Base-by-base conservation (phyloP, 1,284 basidiomycete genomes). In the Peniophora sp. region DNA sequence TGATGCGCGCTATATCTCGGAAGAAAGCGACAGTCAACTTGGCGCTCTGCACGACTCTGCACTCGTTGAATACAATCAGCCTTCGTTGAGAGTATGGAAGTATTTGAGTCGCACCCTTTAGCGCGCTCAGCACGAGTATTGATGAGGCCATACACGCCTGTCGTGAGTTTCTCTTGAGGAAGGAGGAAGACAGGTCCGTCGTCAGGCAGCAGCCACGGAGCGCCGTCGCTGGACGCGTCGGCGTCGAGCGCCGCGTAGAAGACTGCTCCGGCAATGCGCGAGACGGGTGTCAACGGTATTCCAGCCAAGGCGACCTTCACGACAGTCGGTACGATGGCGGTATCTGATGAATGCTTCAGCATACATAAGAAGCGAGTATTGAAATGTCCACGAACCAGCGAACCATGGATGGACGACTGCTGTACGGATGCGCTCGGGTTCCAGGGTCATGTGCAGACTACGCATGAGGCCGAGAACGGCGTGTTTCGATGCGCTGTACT, bases 381-480 rank as follows among this genome's bases (percentile, higher is more conserved):
- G 17, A 19, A n/a, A 9, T 6, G 8, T 12, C n/a, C 12, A 56
- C 64, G 47, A 49, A 74, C 77, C 74, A 39, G 74, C 75, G 53
- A 77, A 79, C 61, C 70, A 80, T 0, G 79, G 79, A 52, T 75
- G 77, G 35, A 83, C 71, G 52, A 69, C 65, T 12, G 66, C 69
- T 23, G 79, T 63, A 16, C 78, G 70, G 53, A 82, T 73, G 16
- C 70, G 69, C 39, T 69, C 56, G 1, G 58, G 12, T 5, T 61
- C 59, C 20, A 73, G 65, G 19, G 64, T 58, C 25, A 65, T 65
- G 50, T 70, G 61, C 1, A 81, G 58, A 2, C 75, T 69, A 14
- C 78, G 71, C 73, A 79, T 76, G 23, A 82, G 52, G 2, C 80
- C 82, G 2, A 82, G 66, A 14, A 78, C 59, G 38, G 67, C 77